phyloP scores from a whole-genome alignment of 345 rosid species.

The Gossypium sturtianum region DNA sequence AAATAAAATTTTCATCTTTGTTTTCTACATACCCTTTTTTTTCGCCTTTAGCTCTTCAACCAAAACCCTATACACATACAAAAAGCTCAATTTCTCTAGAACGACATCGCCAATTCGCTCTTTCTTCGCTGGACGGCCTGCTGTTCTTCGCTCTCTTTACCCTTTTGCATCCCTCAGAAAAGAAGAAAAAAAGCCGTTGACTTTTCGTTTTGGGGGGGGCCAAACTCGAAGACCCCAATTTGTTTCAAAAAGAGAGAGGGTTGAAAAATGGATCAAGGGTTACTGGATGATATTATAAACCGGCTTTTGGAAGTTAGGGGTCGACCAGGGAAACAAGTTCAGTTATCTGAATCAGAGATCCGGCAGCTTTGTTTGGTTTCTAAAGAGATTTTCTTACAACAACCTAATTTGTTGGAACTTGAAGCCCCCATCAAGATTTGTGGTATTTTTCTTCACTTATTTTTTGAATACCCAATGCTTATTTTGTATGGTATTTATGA shows the following conservation, averaged over 20 bases:
- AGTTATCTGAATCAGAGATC: constrained; percentile 72
- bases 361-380: constrained; percentile 51
- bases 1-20: too few relatives aligned
- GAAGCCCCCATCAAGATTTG: constrained; percentile 85
- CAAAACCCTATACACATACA: neutral
- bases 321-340: constrained; percentile 70
- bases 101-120: neutral
- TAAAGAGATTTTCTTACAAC: constrained; percentile 53
- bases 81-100: neutral
- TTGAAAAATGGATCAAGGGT: constrained; percentile 41
- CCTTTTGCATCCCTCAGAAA: neutral
- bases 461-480: neutral
- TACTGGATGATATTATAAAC: constrained; percentile 58
- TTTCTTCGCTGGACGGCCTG: neutral
- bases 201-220: neutral
- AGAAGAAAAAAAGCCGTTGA: constrained; percentile 7
- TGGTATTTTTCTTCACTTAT: constrained; percentile 28
- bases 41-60: neutral
- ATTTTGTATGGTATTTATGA: neutral
- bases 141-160: neutral
- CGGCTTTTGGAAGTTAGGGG: constrained; percentile 57
- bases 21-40: too few relatives aligned
- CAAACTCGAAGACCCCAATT: neutral
- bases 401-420: constrained; percentile 67
- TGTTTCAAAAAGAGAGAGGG: neutral